Evolutionary conservation across 306 rosid species (phyloP), one percentile per base, ranked within the genome.

Genomic region (Cucurbita argyrosperma): DNA sequence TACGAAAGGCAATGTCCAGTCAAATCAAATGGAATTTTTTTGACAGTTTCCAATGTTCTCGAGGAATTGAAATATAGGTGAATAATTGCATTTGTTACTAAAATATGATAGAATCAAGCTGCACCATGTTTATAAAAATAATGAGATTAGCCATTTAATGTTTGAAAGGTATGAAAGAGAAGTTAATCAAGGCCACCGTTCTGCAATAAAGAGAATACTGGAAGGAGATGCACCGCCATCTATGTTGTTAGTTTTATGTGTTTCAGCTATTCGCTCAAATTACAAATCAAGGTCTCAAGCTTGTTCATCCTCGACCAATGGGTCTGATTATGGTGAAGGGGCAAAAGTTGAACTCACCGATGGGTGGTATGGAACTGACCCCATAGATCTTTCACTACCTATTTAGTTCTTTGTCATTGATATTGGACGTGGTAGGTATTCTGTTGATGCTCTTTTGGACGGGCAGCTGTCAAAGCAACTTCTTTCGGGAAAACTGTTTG

Each of bases 61-160:
- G 97, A 90, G 86, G 98, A 90, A 82, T 80, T 93, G 85, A 93
- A 90, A 84, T 93, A 93, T 79, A 90, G 98, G 98, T 88, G 76
- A 59, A 42, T 30, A 52, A 74, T 55, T 23, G 5, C 14, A 3
- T 77, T 61, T 75, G 16, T 71, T 23, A 69, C 56, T 13, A 8
- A 12, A 47, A 26, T 49, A 26, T 69, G 19, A 11, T 43, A 39
- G 71, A 37, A 62, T 38, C n/a, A 50, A 42, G 8, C 52, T 42
- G 62, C 76, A 5, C 71, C 76, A 35, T 55, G 67, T 79, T 70
- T 70, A 71, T 76, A 5, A 46, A 74, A 63, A 76, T 19, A 54
- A 64, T 71, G 74, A 45, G 10, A 62, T 62, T 7, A 37, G 37
- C 30, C 21, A 19, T 62, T 50, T 62, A 71, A 59, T 76, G 45